Base-by-base conservation (phyloP, 129 eudicot genomes). In the Silybum marianum region DNA sequence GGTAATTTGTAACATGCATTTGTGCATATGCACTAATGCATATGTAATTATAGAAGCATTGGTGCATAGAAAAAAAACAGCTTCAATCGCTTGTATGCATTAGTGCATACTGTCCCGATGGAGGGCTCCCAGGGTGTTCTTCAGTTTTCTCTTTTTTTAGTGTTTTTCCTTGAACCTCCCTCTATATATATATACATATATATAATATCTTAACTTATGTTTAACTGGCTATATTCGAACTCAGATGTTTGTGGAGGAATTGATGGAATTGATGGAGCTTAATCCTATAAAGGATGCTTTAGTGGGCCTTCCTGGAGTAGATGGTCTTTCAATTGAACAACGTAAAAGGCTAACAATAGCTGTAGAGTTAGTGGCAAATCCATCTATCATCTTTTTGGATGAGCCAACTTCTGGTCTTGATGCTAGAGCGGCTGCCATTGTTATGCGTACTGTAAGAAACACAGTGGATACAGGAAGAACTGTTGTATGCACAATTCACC, bases 361-460 rank as follows among this genome's bases (percentile, higher is more conserved):
- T 2, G 81, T 82, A 19, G 85, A 82, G 44, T 51, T 82, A 60
- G 85, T 82, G 14, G 85, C 85, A 68, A 82, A 82, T 75, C 85
- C 85, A 11, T 82, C 85, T 19, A 75, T 82, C 14, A 82, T 82
- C 38, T 82, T 82, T 69, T 75, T 82, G 40, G 85, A 82, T 34
- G 85, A 82, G 71, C 85, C 85, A 14, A 82, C 85, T 9, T 75
- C 85, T 51, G 85, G 85, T 51, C 85, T 82, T 21, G 85, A 75
- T 69, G 85, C 85, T 46, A 75, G 85, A 82, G 85, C 85, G 24
- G 85, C 85, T 21, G 85, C 85, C 71, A 82, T 82, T 54, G 85
- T 82, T 1, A 82, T 82, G 85, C 81, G 85, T 68, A 75, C 85
- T 0, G 76, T 82, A 82, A 75, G 85, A 76, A 82, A 82, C 70